Conservation (phyloP, 2,329 filamentous ascomycete genomes). For the Nannizziopsis arthrosporioides region DNA sequence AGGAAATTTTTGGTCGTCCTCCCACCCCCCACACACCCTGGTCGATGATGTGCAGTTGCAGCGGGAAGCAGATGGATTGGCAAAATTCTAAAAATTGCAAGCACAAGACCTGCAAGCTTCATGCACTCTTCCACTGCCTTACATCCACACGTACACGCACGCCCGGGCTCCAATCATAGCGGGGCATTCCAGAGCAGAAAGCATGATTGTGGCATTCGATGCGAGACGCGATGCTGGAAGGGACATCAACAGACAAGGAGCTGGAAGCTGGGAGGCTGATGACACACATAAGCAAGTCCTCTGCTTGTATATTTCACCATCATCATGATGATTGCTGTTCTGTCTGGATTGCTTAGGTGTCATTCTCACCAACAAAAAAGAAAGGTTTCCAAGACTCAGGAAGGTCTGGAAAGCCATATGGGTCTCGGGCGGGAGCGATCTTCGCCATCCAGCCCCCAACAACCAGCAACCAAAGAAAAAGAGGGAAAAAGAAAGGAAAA, state of each 20-base stretch:
- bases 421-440: conserved; percentile 10
- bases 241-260: too few species aligned
- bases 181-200: too few species aligned
- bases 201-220: too few species aligned
- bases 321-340: too few species aligned
- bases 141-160: background rate
- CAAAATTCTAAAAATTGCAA: conserved; percentile 6
- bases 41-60: conserved; percentile 12
- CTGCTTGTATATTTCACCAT: background rate
- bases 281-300: background rate
- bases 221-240: too few species aligned
- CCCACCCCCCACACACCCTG: background rate
- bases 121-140: background rate
- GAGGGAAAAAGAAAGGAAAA: conserved; percentile 16
- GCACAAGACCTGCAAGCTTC: background rate
- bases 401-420: background rate
- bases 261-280: background rate
- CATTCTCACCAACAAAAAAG: too few species aligned
- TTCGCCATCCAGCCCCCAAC: background rate
- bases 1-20: background rate
- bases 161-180: too few species aligned
- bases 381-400: background rate
- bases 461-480: conserved; percentile 4
- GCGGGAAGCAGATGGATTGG: conserved; percentile 11
- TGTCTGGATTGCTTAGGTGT: too few species aligned